phyloP scores from a whole-genome alignment of 495 filamentous ascomycete species.

The Lichenothelia convexa region DNA sequence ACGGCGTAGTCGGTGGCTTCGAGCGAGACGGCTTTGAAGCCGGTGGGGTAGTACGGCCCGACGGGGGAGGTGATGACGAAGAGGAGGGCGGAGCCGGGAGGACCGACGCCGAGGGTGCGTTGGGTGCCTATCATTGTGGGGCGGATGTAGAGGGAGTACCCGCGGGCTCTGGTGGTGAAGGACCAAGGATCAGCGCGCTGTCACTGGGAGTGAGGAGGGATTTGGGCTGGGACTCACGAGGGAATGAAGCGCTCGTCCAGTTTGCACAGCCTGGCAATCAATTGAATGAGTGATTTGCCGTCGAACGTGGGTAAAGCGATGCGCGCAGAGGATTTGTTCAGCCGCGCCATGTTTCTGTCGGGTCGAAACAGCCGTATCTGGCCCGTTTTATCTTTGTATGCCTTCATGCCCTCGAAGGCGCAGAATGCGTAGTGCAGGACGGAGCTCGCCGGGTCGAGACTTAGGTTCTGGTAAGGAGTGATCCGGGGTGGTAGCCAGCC shows the following conservation, averaged over 20 bases:
- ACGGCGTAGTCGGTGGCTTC: slow-evolving; percentile 90
- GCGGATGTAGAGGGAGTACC: slow-evolving; percentile 86
- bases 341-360: slow-evolving; percentile 81
- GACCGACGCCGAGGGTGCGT: slow-evolving; percentile 73
- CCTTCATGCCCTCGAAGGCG: slow-evolving; percentile 98
- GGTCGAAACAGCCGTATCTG: slow-evolving; percentile 80
- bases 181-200: slow-evolving; percentile 5
- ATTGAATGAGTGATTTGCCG: slow-evolving; percentile 46
- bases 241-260: slow-evolving; percentile 84
- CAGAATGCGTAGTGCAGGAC: slow-evolving; percentile 98
- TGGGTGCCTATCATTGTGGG: slow-evolving; percentile 97
- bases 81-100: slow-evolving; percentile 76
- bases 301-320: slow-evolving; percentile 83
- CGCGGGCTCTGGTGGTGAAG: slow-evolving; percentile 30
- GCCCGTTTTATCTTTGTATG: slow-evolving; percentile 66
- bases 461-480: slow-evolving; percentile 88
- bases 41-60: slow-evolving; percentile 92
- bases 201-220: neutral
- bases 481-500: slow-evolving; percentile 73
- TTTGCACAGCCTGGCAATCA: slow-evolving; percentile 61
- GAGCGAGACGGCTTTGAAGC: slow-evolving; percentile 88
- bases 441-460: slow-evolving; percentile 85
- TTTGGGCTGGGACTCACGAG: slow-evolving; percentile 23
- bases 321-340: slow-evolving; percentile 75
- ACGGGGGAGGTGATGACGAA: slow-evolving; percentile 94